Evolutionary conservation across 371 early-diverging fungal species (phyloP).

Genomic region (Actinomucor elegans): DNA sequence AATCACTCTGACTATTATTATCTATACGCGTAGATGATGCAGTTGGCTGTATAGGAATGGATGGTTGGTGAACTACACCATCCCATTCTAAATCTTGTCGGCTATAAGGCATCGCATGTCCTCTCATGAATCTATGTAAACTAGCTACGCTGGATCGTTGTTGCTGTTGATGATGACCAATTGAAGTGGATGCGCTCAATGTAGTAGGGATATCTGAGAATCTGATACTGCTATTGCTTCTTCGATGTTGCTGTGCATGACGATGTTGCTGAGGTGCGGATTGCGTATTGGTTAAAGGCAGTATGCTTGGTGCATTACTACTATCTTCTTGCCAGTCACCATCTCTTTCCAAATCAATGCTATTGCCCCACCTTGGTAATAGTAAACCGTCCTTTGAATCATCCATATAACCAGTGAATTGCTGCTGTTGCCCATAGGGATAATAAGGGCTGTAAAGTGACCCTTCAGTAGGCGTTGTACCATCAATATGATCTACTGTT

Average conservation of each 20-base stretch:
- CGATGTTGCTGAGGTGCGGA: constrained; percentile 3
- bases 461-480: constrained; percentile 4
- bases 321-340: constrained; percentile 29
- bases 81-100: constrained; percentile 54
- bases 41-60: constrained; percentile 1
- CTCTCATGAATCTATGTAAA: constrained; percentile 43
- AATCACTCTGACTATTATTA: constrained; percentile 1
- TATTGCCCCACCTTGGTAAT: constrained; percentile 15
- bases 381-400: background rate
- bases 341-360: constrained; percentile 26
- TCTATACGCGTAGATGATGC: background rate
- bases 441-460: constrained; percentile 18
- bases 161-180: background rate
- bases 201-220: constrained; percentile 24
- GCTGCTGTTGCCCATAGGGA: constrained; percentile 10
- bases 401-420: background rate
- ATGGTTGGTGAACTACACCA: constrained; percentile 27
- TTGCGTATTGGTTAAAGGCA: constrained; percentile 2
- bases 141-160: constrained; percentile 28
- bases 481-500: constrained; percentile 16
- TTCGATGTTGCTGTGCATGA: constrained; percentile 27
- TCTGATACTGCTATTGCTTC: constrained; percentile 37
- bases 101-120: constrained; percentile 27
- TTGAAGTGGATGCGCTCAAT: constrained; percentile 2
- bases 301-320: background rate